Base-by-base conservation (phyloP, 2,329 filamentous ascomycete genomes). In the Fusarium kyushuense region DNA sequence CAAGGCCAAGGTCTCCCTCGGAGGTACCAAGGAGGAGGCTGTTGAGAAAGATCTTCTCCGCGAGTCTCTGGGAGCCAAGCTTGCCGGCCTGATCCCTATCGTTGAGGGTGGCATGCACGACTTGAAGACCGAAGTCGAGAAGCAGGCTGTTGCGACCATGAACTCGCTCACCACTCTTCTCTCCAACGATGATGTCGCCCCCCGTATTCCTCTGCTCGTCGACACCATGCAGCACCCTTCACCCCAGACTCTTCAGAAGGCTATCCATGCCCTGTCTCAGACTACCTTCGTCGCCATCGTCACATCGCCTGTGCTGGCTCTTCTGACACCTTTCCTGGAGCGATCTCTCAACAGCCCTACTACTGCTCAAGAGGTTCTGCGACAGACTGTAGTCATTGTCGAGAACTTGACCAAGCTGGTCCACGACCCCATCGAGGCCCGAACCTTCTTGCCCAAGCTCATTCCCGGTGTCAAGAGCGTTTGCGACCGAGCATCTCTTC, bases 331-430 rank as follows among this genome's bases (percentile, higher is more conserved):
- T 45, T 91, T 98, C 72, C 89, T 99, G 29, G 96, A 98, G 82
- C 91, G 96, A 72, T 93, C 94, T 19, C 87, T 99, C 65, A 97
- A 97, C 84, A 95, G 90, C 64, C 96, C 95, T 11, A 88, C 88
- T 17, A 99, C 96, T 6, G 87, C 92, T 5, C 96, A 99, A 79
- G 96, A 99, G 82, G 94, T 98, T 23, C 86, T 97, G 57, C 91
- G 96, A 65, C 95, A 97, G 82, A 97, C 96, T 4, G 94, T 97
- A 30, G 94, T 99, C 55, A 96, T 99, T 52, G 92, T 96, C 21
- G 96, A 99, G 83, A 99, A 99, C 82, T 84, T 99, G 83, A 99
- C 96, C 64, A 98, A 97, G 84, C 89, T 99, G 32, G 96, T 99
- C 29, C 96, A 99, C 80, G 94, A 90, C 78, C 96, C 96, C 16